Evolutionary conservation across 2,329 filamentous ascomycete genomes (phyloP), one percentile per base, ranked within the genome.

Genomic region (Fusarium hostae): DNA sequence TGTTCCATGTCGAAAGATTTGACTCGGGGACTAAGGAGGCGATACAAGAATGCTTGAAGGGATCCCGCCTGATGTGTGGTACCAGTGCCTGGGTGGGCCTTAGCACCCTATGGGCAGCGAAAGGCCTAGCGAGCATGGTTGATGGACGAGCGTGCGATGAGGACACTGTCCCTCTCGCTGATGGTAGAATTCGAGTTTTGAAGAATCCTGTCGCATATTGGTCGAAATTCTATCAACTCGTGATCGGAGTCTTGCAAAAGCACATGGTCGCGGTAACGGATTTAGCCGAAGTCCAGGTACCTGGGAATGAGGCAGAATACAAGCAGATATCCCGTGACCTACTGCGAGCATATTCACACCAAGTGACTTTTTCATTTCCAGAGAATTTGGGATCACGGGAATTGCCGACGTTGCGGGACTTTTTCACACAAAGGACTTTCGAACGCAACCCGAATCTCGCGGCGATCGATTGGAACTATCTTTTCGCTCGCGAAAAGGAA

Each of bases 21-120:
- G 32, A n/a, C 32, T 26, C 24, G 6, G 6, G 5, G 26, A n/a
- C 5, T 7, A 20, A 20, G 30, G 20, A 16, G 20, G 30, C 20
- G 5, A 39, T 52, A 4, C 22, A n/a, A 39, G 18, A 20, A 9
- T 52, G 7, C 11, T 39, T 52, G 2, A 28, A 10, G 11, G 9
- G 16, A n/a, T 39, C 22, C 18, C 28, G 32, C 24, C 48, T 16
- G 13, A 13, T n/a, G 16, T 26, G 18, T 10, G 32, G 26, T 20
- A 9, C 32, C 13, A 22, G 18, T 13, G 5, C 24, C 18, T 39
- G 48, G 32, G 22, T 39, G 20, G 18, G 3, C 11, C 48, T 18
- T 20, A 52, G 48, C 13, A 52, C 48, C 37, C 48, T 52, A 26
- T 52, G 48, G 48, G 48, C 48, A 52, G 35, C 32, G 18, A 9